Percentiles rank a stretch among this genome's conserved stretches.
These are phyloP conservation scores for Taphrina populina DNA, from an alignment of 1,139 yeast genomes.

Conservation along the genomic window DNA sequence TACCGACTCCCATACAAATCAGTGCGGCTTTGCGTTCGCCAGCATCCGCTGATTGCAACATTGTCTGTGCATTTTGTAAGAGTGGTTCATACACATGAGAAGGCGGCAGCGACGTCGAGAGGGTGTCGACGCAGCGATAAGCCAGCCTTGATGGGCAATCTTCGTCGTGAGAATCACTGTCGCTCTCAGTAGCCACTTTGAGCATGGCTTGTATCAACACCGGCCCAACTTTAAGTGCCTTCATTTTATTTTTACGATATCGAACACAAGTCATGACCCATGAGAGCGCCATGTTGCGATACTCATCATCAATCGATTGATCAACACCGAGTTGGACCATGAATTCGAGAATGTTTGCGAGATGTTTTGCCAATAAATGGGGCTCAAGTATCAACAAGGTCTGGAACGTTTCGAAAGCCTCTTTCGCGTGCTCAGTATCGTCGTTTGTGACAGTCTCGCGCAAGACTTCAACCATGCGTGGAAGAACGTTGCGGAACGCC, in stretches of 20 bases:
- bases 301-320: slow-evolving; percentile 70
- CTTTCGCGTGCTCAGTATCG: slow-evolving; percentile 67
- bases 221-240: slow-evolving; percentile 73
- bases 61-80: slow-evolving; percentile 62
- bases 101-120: slow-evolving; percentile 85
- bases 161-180: slow-evolving; percentile 80
- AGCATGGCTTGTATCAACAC: slow-evolving; percentile 71
- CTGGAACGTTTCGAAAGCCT: slow-evolving; percentile 82
- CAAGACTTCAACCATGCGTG: slow-evolving; percentile 78
- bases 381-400: slow-evolving; percentile 73
- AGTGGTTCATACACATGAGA: slow-evolving; percentile 83
- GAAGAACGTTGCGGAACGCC: slow-evolving; percentile 67
- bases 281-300: slow-evolving; percentile 78
- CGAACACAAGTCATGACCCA: slow-evolving; percentile 81
- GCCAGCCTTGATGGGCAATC: slow-evolving; percentile 76
- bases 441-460: slow-evolving; percentile 68
- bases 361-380: slow-evolving; percentile 72
- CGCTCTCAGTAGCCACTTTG: slow-evolving; percentile 79
- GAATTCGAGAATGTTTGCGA: slow-evolving; percentile 66
- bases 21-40: slow-evolving; percentile 87
- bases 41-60: slow-evolving; percentile 64
- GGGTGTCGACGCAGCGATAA: slow-evolving; percentile 71
- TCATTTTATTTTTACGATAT: slow-evolving; percentile 47
- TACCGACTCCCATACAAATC: slow-evolving; percentile 75
- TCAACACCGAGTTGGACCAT: slow-evolving; percentile 67